A percentile compares a stretch with the other conserved stretches of the same genome.
Conservation (phyloP, 495 filamentous ascomycete species). For the Aspergillus ostianus region DNA sequence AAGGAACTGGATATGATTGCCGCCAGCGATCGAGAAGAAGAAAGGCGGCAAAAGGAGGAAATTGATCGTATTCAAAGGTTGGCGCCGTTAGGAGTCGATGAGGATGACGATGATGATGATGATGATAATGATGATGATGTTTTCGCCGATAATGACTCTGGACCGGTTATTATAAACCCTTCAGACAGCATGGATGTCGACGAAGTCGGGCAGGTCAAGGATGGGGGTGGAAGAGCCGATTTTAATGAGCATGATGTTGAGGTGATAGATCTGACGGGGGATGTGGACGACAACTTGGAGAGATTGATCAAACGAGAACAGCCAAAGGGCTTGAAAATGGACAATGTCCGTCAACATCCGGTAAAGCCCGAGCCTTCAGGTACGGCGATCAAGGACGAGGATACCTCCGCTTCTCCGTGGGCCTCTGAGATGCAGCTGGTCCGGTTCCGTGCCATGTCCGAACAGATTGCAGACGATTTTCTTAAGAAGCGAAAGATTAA, state of each 20-base stretch:
- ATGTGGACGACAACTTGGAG: constrained; percentile 16
- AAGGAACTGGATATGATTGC: constrained; percentile 22
- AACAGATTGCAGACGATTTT: constrained; percentile 28
- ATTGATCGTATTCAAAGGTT: not conserved
- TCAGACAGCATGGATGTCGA: constrained; percentile 4
- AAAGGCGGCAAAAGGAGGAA: constrained; percentile 5
- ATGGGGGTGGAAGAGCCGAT: constrained; percentile 8
- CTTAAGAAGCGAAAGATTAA: constrained; percentile 16
- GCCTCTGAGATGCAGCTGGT: constrained; percentile 27
- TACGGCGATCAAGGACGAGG: constrained; percentile 6
- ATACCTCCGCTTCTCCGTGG: constrained; percentile 15
- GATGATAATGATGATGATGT: no score
- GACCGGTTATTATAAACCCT: not conserved
- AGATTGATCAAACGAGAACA: constrained; percentile 13
- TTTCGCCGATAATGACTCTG: not conserved
- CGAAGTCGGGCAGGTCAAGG: not conserved
- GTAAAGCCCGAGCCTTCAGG: not conserved
- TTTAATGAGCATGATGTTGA: constrained; percentile 12
- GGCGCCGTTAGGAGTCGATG: not conserved
- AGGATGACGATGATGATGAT: no score
- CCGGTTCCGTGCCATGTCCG: constrained; percentile 26
- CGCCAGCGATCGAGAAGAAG: constrained; percentile 20
- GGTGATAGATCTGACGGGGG: constrained; percentile 12
- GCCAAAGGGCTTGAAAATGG: constrained; percentile 2
- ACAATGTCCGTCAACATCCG: constrained; percentile 4